Base-by-base conservation (phyloP, 257 asterid genomes). In the Ilex aquifolium region DNA sequence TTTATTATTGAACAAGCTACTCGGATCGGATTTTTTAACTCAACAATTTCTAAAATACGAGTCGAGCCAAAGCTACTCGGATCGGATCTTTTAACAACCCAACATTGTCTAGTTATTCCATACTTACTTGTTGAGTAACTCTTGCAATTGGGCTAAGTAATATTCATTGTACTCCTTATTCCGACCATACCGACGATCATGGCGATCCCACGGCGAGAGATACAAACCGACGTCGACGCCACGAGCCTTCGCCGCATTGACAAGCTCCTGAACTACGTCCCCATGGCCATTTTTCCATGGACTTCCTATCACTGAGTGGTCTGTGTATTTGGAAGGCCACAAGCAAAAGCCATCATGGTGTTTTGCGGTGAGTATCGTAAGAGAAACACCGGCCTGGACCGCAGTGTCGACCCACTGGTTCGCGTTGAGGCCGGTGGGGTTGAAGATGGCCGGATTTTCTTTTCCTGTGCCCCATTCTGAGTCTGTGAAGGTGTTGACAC, bases 201-300 rank as follows among this genome's bases (percentile, higher is more conserved):
- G 98, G 3, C 93, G 83, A 72, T 92, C 98, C 97, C 98, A 92
- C 0, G 98, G 98, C 0, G 98, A 92, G 29, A 92, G 97, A 65
- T 92, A 92, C 65, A 92, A 59, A 11, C 98, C 98, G 46, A 74
- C 65, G 30, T 92, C 95, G 1, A 92, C 69, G 12, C 85, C 84
- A 0, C 89, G 86, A 65, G 88, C 81, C 69, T 61, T 77, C 0
- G 85, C 85, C 0, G 98, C 97, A 7, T 51, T 12, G n/a, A 76
- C 88, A 39, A 88, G 80, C 50, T 89, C 98, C 10, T 8, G 60
- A 12, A 92, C 81, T 8, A 92, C 95, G 49, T 92, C 95, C 0
- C 98, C 98, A 2, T 44, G 60, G 15, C 98, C 98, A 44, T 78
- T 70, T 57, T 67, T 74, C 97, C 95, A 92, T 2, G 91, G 90